Evolutionary conservation across 2,329 filamentous ascomycete species (phyloP), one percentile per base, ranked within the genome.

Genomic region (Metarhizium album): DNA sequence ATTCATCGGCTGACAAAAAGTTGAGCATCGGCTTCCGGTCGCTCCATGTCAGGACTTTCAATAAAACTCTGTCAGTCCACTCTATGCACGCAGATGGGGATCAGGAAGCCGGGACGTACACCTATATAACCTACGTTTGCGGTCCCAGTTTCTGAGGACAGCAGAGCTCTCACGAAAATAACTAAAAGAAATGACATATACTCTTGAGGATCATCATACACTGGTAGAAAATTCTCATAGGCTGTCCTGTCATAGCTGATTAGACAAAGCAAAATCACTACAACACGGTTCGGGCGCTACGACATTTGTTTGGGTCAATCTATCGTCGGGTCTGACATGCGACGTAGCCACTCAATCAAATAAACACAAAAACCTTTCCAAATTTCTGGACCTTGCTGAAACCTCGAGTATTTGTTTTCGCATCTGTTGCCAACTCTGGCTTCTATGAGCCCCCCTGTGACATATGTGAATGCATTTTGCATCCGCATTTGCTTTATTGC

Each of bases 1-100:
- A 83, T 97, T 52, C 89, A 95, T 67, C 79, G 87, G 46, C 69
- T 83, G 53, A 80, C 79, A 35, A 77, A 75, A 61, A 65, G 64
- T 46, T 68, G 52, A 57, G 53, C 4, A 40, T 20, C 18, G 4
- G 8, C 37, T 18, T 20, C 37, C 20, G 16, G 9, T 18, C 18
- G 7, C 37, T 9, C 5, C 37, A 2, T 40, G 18, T 9, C n/a
- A 20, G 3, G 18, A 22, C 37, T 40, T 9, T 20, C 3, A 6
- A 13, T 46, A n/a, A 3, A 40, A 40, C 14, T 8, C 33, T 35
- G 33, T 35, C 11, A 16, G 33, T 35, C 33, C 33, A 35, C 16
- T 9, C 11, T 4, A 35, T 13, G 4, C 33, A 13, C 33, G 5
- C 11, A 35, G 11, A 35, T 35, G 33, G 4, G 11, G 33, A 14